phyloP scores from a whole-genome alignment of 176 grass and related monocot species.

The Elymus sibiricus region DNA sequence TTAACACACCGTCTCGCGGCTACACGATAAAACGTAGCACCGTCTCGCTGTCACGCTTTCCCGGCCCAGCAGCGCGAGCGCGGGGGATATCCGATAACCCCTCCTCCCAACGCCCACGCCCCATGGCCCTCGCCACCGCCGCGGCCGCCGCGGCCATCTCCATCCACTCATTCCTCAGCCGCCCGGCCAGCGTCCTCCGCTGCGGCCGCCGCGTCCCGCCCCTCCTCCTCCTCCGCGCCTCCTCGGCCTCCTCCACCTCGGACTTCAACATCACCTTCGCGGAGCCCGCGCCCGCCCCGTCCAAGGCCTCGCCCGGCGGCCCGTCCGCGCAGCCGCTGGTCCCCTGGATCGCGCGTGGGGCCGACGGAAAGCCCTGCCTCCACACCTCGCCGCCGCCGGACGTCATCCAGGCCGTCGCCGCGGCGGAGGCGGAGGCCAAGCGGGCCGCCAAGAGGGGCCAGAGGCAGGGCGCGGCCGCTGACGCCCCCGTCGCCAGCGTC shows the following conservation, averaged over 20 bases:
- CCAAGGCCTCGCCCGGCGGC: constrained; percentile 30
- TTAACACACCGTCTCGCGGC: no score
- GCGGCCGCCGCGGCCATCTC: constrained; percentile 28
- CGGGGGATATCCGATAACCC: constrained; percentile 45
- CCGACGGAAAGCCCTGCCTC: constrained; percentile 52
- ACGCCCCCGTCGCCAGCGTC: background rate
- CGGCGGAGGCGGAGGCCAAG: constrained; percentile 50
- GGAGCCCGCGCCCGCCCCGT: constrained; percentile 24
- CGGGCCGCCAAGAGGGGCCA: constrained; percentile 41
- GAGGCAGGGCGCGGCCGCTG: background rate
- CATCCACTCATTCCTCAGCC: constrained; percentile 32
- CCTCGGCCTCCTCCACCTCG: constrained; percentile 10
- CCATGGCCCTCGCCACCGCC: constrained; percentile 17
- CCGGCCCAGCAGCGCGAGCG: background rate
- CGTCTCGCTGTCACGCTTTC: background rate
- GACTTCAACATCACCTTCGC: constrained; percentile 79
- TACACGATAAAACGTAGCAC: no score
- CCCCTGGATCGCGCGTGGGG: constrained; percentile 63
- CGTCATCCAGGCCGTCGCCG: constrained; percentile 55
- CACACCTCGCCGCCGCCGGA: constrained; percentile 48
- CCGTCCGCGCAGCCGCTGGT: constrained; percentile 40
- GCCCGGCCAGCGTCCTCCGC: constrained; percentile 21
- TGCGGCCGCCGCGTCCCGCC: constrained; percentile 28
- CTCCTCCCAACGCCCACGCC: background rate
- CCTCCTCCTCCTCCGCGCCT: constrained; percentile 50